Conservation (phyloP, 805 yeast species). For the Wickerhamiella vanderwaltii region DNA sequence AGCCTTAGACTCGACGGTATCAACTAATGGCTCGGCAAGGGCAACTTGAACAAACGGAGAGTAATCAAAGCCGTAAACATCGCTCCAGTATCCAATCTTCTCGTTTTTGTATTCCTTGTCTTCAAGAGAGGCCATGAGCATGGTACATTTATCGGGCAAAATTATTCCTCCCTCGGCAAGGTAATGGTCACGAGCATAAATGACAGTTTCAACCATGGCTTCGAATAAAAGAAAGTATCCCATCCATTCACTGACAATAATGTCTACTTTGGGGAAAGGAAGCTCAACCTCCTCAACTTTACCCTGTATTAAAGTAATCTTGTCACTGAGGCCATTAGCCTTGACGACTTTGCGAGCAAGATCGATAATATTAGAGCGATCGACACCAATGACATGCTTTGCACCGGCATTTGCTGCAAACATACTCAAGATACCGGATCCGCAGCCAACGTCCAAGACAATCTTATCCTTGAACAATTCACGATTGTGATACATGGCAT, state of each 20-base stretch:
- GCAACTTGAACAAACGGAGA: conserved; percentile 79
- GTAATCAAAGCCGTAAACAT: conserved; percentile 94
- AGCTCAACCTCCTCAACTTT: conserved; percentile 82
- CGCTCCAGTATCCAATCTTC: conserved; percentile 88
- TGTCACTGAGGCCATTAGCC: conserved; percentile 72
- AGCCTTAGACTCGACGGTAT: conserved; percentile 70
- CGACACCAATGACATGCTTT: conserved; percentile 93
- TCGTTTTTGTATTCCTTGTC: conserved; percentile 87
- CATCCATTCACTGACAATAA: conserved; percentile 98
- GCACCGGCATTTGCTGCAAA: conserved; percentile 99
- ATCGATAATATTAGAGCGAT: conserved; percentile 90
- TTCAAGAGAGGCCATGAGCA: conserved; percentile 84
- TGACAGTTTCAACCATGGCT: conserved; percentile 94
- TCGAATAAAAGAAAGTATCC: conserved; percentile 93
- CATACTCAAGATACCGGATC: conserved; percentile 95
- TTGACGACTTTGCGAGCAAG: conserved; percentile 87
- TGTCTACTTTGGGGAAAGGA: conserved; percentile 83
- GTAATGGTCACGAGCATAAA: conserved; percentile 87
- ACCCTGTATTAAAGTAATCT: conserved; percentile 80
- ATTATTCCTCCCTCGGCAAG: conserved; percentile 70
- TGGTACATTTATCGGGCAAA: conserved; percentile 86
- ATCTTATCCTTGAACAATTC: conserved; percentile 83
- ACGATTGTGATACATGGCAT: conserved; percentile 82
- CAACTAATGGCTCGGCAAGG: conserved; percentile 89
- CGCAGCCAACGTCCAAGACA: conserved; percentile 97